Percentiles rank a stretch among this genome's conserved stretches.
phyloP scores from a whole-genome alignment of 2,329 filamentous ascomycete genomes.

The Penicillium sp. region DNA sequence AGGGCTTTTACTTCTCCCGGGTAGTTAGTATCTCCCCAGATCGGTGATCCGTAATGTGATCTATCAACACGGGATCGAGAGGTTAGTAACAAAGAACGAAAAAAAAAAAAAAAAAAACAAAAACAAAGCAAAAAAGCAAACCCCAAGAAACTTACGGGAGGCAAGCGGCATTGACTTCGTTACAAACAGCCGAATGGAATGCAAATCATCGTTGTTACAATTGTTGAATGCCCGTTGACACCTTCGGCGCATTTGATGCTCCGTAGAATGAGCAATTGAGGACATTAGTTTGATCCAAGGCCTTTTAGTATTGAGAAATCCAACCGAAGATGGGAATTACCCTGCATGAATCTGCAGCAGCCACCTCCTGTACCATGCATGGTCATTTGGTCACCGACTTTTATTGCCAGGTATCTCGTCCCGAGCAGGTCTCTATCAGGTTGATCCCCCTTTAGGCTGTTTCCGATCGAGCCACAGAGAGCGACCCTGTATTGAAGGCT shows the following conservation, averaged over 20 bases:
- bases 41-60: constrained; percentile 9
- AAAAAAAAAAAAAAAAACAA: neutral
- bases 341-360: constrained; percentile 6
- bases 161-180: too few species aligned
- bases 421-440: neutral
- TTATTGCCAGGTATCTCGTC: neutral
- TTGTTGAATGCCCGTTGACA: too few species aligned
- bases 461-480: neutral
- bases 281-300: neutral
- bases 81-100: neutral
- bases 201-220: neutral
- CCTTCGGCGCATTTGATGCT: neutral
- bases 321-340: constrained; percentile 10
- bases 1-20: constrained; percentile 4
- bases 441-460: neutral
- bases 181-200: neutral
- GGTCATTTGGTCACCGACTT: neutral
- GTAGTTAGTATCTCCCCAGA: neutral
- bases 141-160: too few species aligned
- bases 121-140: neutral
- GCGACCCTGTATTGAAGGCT: neutral
- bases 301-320: neutral
- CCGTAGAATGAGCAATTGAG: neutral
- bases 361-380: constrained; percentile 12
- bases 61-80: neutral